Conservation (phyloP, 441 rosid genomes). For the Pelargonium citronellum region DNA sequence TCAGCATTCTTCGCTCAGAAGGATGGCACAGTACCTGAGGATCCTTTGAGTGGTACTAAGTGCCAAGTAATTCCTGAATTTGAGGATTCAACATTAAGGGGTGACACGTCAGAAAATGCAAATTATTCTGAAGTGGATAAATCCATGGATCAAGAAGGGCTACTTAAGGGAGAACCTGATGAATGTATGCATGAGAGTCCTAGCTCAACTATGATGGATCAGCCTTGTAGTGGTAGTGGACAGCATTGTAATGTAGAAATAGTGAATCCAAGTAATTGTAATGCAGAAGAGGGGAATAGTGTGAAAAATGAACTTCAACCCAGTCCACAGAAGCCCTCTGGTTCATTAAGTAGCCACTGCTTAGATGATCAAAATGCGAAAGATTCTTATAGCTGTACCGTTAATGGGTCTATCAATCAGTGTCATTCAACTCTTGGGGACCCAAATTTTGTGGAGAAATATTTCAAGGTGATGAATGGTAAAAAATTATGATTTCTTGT, state of each 20-base stretch:
- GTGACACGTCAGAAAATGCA: slow-evolving; percentile 30
- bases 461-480: slow-evolving; percentile 60
- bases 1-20: slow-evolving; percentile 60
- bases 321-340: slow-evolving; percentile 28
- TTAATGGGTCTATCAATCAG: slow-evolving; percentile 35
- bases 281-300: slow-evolving; percentile 30
- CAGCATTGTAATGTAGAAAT: slow-evolving; percentile 32
- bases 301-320: slow-evolving; percentile 27
- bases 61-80: slow-evolving; percentile 33
- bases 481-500: slow-evolving; percentile 2
- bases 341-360: slow-evolving; percentile 31
- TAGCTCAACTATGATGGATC: slow-evolving; percentile 25
- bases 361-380: slow-evolving; percentile 26
- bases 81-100: slow-evolving; percentile 36
- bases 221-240: slow-evolving; percentile 27
- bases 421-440: slow-evolving; percentile 69
- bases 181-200: slow-evolving; percentile 23
- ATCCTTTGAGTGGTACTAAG: slow-evolving; percentile 21
- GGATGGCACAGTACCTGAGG: slow-evolving; percentile 29
- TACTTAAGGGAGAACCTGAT: slow-evolving; percentile 29
- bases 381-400: slow-evolving; percentile 28
- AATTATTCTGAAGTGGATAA: slow-evolving; percentile 30
- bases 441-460: slow-evolving; percentile 87
- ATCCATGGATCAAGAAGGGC: slow-evolving; percentile 24
- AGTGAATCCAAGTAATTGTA: slow-evolving; percentile 26